Base-by-base conservation (phyloP, 805 yeast species). In the Zygosaccharomyces lentus region DNA sequence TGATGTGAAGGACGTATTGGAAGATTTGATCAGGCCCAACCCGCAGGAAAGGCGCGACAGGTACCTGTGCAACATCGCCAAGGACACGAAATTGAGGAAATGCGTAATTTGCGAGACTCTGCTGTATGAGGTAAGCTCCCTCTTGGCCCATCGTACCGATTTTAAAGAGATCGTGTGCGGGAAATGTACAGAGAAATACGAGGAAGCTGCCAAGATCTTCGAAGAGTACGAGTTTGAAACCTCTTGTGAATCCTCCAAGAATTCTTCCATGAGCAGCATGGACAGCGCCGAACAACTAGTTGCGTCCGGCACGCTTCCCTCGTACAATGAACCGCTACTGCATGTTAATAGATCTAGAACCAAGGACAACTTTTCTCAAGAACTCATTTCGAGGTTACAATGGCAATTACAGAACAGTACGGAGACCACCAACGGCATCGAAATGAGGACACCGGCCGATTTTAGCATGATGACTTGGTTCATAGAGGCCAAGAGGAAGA, bases 41-140 rank as follows among this genome's bases (percentile, higher is more conserved):
- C 37, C 34, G 2, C 39, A 25, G 10, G 34, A 46, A n/a, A 50
- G 46, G 6, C 49, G 50, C 17, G 66, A 62, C 37, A 46, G 50
- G 39, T 62, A 62, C 42, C 41, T 62, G 12, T 47, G 50, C 1
- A 50, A 51, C 5, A 35, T 58, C 4, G 44, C 51, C 12, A 41
- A 51, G 17, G 46, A 46, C 16, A 42, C 60, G 0, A 52, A 58
- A 2, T 43, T 72, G 39, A 67, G 65, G 41, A 62, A 61, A 37
- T 84, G 91, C 58, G 78, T 81, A n/a, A 67, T 84, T 9, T 84
- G 91, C 61, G 87, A 82, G 31, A 76, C 74, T 44, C 86, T 88
- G 12, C 60, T 84, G 24, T 84, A 82, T 59, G 88, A 83, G 47
- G 53, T 81, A 61, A 67, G 84, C 50, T 52, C 54, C 7, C 41